Evolutionary conservation across 2,329 filamentous ascomycete species (phyloP).

Genomic region (Rutstroemia sp.): DNA sequence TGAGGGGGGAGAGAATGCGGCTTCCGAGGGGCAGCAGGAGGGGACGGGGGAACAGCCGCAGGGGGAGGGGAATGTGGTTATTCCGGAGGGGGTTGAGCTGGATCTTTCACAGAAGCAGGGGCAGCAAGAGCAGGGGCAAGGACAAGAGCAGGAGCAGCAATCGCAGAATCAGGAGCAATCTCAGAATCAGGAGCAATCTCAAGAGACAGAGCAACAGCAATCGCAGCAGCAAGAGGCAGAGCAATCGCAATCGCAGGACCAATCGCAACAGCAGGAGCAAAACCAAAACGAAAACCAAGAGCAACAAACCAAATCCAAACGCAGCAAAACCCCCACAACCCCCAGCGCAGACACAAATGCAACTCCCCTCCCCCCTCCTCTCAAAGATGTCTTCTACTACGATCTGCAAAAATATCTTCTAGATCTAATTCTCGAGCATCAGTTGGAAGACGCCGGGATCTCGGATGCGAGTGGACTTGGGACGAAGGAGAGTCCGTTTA

Average conservation of each 20-base stretch:
- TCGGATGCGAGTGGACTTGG: conserved; percentile 40
- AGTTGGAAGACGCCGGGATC: conserved; percentile 37
- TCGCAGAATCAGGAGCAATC: not conserved
- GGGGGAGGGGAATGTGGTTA: not conserved
- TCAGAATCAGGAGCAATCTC: no score
- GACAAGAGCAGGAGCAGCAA: not conserved
- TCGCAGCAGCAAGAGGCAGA: no score
- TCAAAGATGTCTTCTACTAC: conserved; percentile 22
- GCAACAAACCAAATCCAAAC: no score
- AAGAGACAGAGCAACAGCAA: no score
- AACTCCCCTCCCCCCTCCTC: conserved; percentile 11
- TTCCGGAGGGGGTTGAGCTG: not conserved
- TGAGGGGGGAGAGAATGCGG: not conserved
- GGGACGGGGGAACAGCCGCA: not conserved
- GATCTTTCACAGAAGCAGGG: not conserved
- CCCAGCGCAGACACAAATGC: conserved; percentile 5
- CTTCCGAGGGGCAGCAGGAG: not conserved
- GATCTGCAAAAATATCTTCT: conserved; percentile 32
- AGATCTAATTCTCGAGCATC: conserved; percentile 40
- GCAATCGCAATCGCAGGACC: no score
- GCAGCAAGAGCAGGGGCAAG: not conserved
- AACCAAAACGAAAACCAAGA: no score
- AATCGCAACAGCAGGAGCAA: no score
- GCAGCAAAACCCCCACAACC: not conserved
- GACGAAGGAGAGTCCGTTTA: conserved; percentile 19